Evolutionary conservation across 2,329 filamentous ascomycete genomes (phyloP).

Genomic region (Colletotrichum shisoi): DNA sequence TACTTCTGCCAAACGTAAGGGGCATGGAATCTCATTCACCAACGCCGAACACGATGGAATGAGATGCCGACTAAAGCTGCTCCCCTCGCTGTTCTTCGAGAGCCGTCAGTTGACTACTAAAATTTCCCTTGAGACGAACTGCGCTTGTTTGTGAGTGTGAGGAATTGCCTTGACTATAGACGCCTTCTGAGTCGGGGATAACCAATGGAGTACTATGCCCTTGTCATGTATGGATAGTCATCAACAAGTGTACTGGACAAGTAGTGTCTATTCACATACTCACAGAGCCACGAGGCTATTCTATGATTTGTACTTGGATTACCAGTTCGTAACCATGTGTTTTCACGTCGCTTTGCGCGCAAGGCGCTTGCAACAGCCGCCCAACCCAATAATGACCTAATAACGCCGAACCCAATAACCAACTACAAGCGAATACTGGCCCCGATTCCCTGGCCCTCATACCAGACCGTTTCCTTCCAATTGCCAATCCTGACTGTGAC

Average conservation of each 20-base stretch:
- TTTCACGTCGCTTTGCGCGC: conserved; percentile 8
- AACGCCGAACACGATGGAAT: too few species aligned
- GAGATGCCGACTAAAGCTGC: too few species aligned
- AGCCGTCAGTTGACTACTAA: too few species aligned
- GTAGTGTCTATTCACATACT: background rate
- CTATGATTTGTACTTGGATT: conserved; percentile 6
- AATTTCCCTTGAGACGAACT: background rate
- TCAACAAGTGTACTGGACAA: background rate
- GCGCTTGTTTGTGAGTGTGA: too few species aligned
- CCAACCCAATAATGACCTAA: conserved; percentile 13
- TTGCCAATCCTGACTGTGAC: conserved; percentile 77
- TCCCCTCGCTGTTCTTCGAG: too few species aligned
- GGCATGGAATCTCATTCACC: too few species aligned
- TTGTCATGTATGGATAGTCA: background rate
- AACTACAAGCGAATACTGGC: conserved; percentile 65
- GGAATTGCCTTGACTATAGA: background rate
- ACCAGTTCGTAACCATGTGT: background rate
- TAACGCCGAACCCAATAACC: conserved; percentile 36
- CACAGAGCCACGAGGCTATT: background rate
- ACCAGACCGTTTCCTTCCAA: conserved; percentile 78
- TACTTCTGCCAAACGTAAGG: too few species aligned
- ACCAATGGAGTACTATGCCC: too few species aligned
- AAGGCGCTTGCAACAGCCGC: conserved; percentile 1
- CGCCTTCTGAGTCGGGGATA: background rate
- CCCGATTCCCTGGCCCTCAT: conserved; percentile 73